Conservation (phyloP, 768 basidiomycete species). For the Porphyrellus cyaneotinctus region DNA sequence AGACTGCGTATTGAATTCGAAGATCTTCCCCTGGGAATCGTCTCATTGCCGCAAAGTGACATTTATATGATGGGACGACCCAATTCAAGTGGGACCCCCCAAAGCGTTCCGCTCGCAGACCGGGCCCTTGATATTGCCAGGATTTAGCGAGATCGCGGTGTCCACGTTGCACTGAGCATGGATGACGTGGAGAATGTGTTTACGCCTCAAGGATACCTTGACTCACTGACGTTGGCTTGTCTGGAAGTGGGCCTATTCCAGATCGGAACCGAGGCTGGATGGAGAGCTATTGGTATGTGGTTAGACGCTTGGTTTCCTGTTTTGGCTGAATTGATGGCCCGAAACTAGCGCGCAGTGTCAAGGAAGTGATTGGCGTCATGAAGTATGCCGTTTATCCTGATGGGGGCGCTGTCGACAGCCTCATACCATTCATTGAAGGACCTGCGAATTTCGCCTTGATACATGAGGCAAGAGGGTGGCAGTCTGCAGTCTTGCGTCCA, state of each 20-base stretch:
- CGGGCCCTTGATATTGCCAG: slow-evolving; percentile 54
- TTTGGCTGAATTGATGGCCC: slow-evolving; percentile 3
- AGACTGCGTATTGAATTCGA: slow-evolving; percentile 34
- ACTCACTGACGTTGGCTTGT: slow-evolving; percentile 56
- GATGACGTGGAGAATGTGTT: slow-evolving; percentile 68
- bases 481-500: slow-evolving; percentile 49
- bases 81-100: slow-evolving; percentile 12
- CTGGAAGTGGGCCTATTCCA: slow-evolving; percentile 60
- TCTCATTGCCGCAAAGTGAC: slow-evolving; percentile 60
- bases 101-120: slow-evolving; percentile 37
- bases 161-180: slow-evolving; percentile 53
- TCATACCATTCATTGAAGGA: slow-evolving; percentile 40
- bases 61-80: slow-evolving; percentile 63
- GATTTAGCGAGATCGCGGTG: slow-evolving; percentile 40
- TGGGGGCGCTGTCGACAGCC: slow-evolving; percentile 4
- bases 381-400: slow-evolving; percentile 6
- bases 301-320: background rate
- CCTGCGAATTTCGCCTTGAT: slow-evolving; percentile 58
- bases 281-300: slow-evolving; percentile 46
- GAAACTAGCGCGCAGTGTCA: slow-evolving; percentile 48
- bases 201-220: slow-evolving; percentile 62
- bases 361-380: slow-evolving; percentile 41
- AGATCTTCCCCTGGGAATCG: slow-evolving; percentile 47
- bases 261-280: slow-evolving; percentile 45
- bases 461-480: slow-evolving; percentile 43